Evolutionary conservation across 352 stramenopile genomes (phyloP).

Genomic region (Thraustotheca clavata): DNA sequence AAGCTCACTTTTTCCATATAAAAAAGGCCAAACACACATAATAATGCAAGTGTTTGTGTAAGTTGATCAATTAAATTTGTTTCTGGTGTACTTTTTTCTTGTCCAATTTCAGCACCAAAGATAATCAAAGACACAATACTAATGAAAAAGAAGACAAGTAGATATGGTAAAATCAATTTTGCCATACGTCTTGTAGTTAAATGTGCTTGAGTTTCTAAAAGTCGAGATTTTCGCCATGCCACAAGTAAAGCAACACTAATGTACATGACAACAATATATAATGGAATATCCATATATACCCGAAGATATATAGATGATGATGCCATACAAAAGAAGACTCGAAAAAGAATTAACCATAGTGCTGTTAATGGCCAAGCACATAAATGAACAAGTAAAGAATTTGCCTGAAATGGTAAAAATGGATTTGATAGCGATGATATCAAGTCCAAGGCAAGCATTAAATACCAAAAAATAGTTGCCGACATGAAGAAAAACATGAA

Average conservation of each 20-base stretch:
- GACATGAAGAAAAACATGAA: slow-evolving; percentile 76
- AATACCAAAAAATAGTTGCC: slow-evolving; percentile 67
- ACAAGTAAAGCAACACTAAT: slow-evolving; percentile 45
- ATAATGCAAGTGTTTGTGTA: slow-evolving; percentile 55
- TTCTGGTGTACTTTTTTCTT: slow-evolving; percentile 30
- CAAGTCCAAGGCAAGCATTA: slow-evolving; percentile 78
- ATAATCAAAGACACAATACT: slow-evolving; percentile 41
- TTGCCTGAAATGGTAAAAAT: slow-evolving; percentile 78
- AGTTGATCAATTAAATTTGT: slow-evolving; percentile 62
- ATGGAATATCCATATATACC: slow-evolving; percentile 52
- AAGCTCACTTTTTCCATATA: slow-evolving; percentile 52
- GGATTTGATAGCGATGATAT: slow-evolving; percentile 84
- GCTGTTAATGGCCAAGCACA: slow-evolving; percentile 65
- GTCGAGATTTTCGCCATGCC: slow-evolving; percentile 56
- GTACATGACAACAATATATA: slow-evolving; percentile 62
- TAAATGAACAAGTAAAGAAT: slow-evolving; percentile 79
- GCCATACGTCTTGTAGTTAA: slow-evolving; percentile 69
- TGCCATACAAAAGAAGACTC: slow-evolving; percentile 39
- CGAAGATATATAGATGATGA: slow-evolving; percentile 28
- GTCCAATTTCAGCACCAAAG: slow-evolving; percentile 38
- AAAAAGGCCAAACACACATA: slow-evolving; percentile 67
- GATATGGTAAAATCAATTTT: slow-evolving; percentile 75
- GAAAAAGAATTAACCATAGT: slow-evolving; percentile 61
- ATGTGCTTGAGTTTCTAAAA: slow-evolving; percentile 69
- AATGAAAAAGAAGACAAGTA: slow-evolving; percentile 50